Evolutionary conservation across 2,329 filamentous ascomycete genomes (phyloP), one percentile per base, ranked within the genome.

Genomic region (Thelonectria rubi): DNA sequence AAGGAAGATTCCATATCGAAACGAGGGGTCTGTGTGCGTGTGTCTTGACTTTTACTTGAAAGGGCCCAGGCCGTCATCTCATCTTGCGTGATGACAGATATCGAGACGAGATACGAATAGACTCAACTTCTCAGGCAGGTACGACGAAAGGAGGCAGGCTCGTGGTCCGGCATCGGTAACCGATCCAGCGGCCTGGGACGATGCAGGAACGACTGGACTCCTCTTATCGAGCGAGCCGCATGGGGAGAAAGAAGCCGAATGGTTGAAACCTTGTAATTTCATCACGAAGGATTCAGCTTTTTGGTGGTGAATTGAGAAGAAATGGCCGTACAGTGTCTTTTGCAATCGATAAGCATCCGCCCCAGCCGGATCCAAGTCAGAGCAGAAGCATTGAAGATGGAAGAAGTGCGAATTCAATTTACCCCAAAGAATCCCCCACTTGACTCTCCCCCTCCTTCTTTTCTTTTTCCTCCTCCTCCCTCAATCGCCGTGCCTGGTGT

Each of bases 1-100:
- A 26, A 43, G 30, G 46, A 50, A 47, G 32, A 34, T 34, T 34
- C 32, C 11, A 34, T 34, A 34, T 34, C 32, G 14, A 34, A 34
- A 34, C 32, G 32, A 34, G 32, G 46, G 26, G 30, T 55, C 37
- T 55, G 55, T 49, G 32, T 17, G 39, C 21, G 64, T 69, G 64
- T 69, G 66, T 69, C 66, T 61, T 68, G 45, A 34, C 42, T 52
- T 64, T 69, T 67, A 69, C 32, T 64, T 55, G 55, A 55, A 52
- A 63, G 40, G 20, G 10, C 39, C 24, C 24, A 24, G 24, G n/a
- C n/a, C 46, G 49, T 12, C 34, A 30, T 14, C 20, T 39, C 32
- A 42, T 47, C 52, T 17, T 12, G 8, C 24, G n/a, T 7, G 30
- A 42, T 17, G 26, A 32, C 18, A 40, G 40, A 42, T 42, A 42